Percentiles rank a stretch among this genome's conserved stretches.
These are phyloP conservation scores for Pseudisothecium myosuroides DNA, from an alignment of 225 moss, liverwort and hornwort species.

Conservation along the genomic window DNA sequence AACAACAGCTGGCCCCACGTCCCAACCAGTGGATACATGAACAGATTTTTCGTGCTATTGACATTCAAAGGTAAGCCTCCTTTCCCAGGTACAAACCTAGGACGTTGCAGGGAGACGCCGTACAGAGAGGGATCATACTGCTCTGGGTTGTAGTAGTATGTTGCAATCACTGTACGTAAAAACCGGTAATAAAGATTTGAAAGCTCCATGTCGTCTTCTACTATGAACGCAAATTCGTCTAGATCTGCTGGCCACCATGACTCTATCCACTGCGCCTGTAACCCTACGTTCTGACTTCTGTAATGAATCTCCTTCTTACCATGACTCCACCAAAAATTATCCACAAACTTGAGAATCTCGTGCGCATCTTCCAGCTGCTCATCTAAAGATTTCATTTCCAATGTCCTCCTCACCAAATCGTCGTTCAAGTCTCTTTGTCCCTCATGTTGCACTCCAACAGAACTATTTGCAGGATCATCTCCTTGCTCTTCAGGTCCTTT, in stretches of 20 bases:
- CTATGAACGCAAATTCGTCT: conserved; percentile 81
- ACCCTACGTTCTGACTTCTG: conserved; percentile 62
- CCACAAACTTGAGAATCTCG: conserved; percentile 48
- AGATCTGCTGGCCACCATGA: conserved; percentile 88
- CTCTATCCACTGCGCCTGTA: conserved; percentile 89
- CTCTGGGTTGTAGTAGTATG: conserved; percentile 76
- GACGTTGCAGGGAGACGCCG: conserved; percentile 84
- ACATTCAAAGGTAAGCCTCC: conserved; percentile 49
- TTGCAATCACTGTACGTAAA: conserved; percentile 66
- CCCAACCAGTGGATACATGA: conserved; percentile 72
- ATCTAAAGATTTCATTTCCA: conserved; percentile 26
- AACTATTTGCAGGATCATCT: background rate
- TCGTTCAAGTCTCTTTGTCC: background rate
- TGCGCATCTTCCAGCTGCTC: conserved; percentile 41
- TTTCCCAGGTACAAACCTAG: conserved; percentile 77
- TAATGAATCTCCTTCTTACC: conserved; percentile 94
- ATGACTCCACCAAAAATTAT: conserved; percentile 59
- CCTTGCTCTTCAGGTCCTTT: background rate
- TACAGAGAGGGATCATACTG: conserved; percentile 64
- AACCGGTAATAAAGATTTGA: conserved; percentile 91
- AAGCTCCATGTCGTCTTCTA: conserved; percentile 85
- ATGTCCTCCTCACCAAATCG: background rate
- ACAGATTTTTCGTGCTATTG: conserved; percentile 62
- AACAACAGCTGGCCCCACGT: conserved; percentile 95
- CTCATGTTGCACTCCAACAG: background rate